Percentiles rank a stretch among this genome's conserved stretches.
Conservation (phyloP, 495 filamentous ascomycete species). For the Filosporella fistucella region DNA sequence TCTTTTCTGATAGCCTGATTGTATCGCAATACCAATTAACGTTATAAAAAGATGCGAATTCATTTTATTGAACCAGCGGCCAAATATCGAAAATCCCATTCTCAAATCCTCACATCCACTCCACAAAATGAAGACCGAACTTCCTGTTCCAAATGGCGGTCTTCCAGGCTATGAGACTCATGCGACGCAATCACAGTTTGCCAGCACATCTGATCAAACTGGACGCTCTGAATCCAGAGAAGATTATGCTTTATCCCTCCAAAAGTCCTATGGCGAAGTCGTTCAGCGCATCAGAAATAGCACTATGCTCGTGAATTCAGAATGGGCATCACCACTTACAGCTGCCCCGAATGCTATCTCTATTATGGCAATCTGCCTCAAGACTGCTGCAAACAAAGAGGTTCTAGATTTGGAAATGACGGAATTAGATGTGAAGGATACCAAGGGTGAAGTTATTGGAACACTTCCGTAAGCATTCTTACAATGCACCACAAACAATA, state of each 20-base stretch:
- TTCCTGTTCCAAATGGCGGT: background rate
- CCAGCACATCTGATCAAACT: background rate
- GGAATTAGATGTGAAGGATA: background rate
- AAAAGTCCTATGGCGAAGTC: background rate
- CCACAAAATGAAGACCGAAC: background rate
- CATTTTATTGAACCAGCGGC: too few relatives aligned
- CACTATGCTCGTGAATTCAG: background rate
- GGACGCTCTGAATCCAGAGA: background rate
- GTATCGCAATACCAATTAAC: too few relatives aligned
- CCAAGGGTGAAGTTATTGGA: background rate
- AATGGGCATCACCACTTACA: conserved; percentile 5
- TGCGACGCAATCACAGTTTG: background rate
- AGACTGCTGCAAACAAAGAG: background rate
- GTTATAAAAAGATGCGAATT: too few relatives aligned
- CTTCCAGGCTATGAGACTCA: background rate
- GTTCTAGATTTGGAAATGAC: background rate
- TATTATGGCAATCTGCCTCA: conserved; percentile 1
- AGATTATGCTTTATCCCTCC: conserved; percentile 1
- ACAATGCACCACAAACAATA: background rate
- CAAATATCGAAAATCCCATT: background rate
- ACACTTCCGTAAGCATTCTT: conserved; percentile 3
- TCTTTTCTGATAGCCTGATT: background rate
- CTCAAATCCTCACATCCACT: background rate
- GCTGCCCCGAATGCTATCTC: background rate
- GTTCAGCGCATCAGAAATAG: background rate